phyloP scores from a whole-genome alignment of 371 early-diverging fungal genomes.

The Mucor irregularis region DNA sequence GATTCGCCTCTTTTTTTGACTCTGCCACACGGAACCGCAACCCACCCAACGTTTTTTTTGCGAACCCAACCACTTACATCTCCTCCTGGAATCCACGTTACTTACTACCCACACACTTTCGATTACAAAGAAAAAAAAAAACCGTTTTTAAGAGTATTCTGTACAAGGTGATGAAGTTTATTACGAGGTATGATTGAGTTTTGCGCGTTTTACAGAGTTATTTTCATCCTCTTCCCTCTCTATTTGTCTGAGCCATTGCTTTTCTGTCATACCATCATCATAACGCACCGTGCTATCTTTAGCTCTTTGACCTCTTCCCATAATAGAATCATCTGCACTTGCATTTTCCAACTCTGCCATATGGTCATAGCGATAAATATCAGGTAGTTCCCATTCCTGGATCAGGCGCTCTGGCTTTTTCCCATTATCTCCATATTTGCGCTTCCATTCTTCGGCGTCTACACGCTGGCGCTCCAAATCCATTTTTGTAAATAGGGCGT shows the following conservation, averaged over 20 bases:
- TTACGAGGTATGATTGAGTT: slow-evolving; percentile 6
- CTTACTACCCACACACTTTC: too few species aligned
- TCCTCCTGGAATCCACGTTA: too few species aligned
- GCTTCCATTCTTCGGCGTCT: slow-evolving; percentile 41
- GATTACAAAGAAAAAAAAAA: too few species aligned
- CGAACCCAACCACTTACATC: too few species aligned
- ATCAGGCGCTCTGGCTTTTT: slow-evolving; percentile 77
- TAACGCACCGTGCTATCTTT: slow-evolving; percentile 72
- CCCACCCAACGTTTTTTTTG: too few species aligned
- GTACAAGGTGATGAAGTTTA: too few species aligned
- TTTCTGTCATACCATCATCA: slow-evolving; percentile 93
- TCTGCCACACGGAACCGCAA: too few species aligned
- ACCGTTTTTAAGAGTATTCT: too few species aligned
- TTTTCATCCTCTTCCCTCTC: slow-evolving; percentile 9
- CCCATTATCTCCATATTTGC: slow-evolving; percentile 41
- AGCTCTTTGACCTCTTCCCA: slow-evolving; percentile 72
- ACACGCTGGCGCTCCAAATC: slow-evolving; percentile 49
- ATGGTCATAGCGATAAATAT: slow-evolving; percentile 68
- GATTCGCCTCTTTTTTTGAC: too few species aligned
- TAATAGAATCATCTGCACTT: slow-evolving; percentile 45
- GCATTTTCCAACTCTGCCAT: slow-evolving; percentile 17
- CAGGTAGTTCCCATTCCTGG: slow-evolving; percentile 86
- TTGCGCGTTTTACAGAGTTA: slow-evolving; percentile 12
- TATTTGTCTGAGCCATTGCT: slow-evolving; percentile 74
- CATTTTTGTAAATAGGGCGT: slow-evolving; percentile 42